These are phyloP conservation scores for Arthrobotrys entomopaga DNA, from an alignment of 2,329 filamentous ascomycete genomes.

Conservation along the genomic window DNA sequence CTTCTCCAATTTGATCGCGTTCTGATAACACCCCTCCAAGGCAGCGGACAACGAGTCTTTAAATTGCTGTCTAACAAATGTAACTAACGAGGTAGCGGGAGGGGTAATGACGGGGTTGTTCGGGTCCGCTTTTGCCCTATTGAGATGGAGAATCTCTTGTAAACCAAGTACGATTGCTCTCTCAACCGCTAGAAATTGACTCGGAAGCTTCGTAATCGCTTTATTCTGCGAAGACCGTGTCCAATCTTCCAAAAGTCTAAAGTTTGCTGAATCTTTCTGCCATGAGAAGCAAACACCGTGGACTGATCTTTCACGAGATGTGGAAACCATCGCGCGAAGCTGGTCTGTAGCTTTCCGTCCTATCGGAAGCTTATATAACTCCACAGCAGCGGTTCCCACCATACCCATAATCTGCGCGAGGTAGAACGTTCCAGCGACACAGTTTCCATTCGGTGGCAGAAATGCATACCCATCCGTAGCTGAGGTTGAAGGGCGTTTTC, in stretches of 20 bases:
- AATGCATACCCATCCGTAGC: constrained; percentile 62
- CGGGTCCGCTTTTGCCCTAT: constrained; percentile 80
- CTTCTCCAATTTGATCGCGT: constrained; percentile 80
- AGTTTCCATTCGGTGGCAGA: constrained; percentile 93
- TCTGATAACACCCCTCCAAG: constrained; percentile 94
- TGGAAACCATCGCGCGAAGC: constrained; percentile 78
- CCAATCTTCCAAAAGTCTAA: constrained; percentile 95
- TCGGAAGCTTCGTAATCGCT: constrained; percentile 91
- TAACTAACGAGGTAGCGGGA: constrained; percentile 84
- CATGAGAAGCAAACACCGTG: constrained; percentile 87
- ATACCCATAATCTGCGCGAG: constrained; percentile 82
- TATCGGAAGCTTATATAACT: constrained; percentile 51
- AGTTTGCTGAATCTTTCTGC: constrained; percentile 92
- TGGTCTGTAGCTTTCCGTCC: constrained; percentile 77
- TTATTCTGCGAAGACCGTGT: constrained; percentile 80
- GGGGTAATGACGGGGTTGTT: constrained; percentile 82
- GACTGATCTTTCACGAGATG: constrained; percentile 83
- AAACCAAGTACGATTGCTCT: constrained; percentile 82
- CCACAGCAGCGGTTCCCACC: constrained; percentile 71
- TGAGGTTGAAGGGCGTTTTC: constrained; percentile 22
- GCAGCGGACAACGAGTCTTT: constrained; percentile 94
- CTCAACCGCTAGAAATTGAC: constrained; percentile 85
- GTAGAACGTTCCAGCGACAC: constrained; percentile 90
- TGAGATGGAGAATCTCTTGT: constrained; percentile 95
- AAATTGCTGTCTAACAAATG: constrained; percentile 91